These are phyloP conservation scores for Boletus patriciae DNA, from an alignment of 768 basidiomycete genomes.

Conservation along the genomic window DNA sequence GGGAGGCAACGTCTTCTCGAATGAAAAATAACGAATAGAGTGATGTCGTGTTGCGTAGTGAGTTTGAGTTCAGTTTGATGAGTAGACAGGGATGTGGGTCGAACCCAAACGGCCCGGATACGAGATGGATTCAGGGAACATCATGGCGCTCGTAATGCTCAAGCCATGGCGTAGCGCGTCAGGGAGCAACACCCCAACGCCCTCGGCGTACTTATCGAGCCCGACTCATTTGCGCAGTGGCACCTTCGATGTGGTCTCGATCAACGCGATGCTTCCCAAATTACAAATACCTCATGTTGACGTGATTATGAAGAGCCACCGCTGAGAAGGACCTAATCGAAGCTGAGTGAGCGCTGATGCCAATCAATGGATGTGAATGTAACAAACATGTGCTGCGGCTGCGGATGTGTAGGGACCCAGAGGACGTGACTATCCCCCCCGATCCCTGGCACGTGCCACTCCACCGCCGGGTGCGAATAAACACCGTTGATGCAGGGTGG, in stretches of 20 bases:
- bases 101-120: no score
- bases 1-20: neutral
- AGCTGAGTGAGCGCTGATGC: constrained; percentile 1
- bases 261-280: neutral
- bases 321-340: neutral
- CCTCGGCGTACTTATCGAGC: no score
- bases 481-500: neutral
- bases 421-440: neutral
- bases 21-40: neutral
- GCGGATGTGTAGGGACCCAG: constrained; percentile 11
- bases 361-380: neutral
- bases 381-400: constrained; percentile 1
- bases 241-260: neutral
- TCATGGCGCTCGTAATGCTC: neutral
- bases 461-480: neutral
- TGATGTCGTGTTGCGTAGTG: neutral
- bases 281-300: constrained; percentile 1
- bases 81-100: no score
- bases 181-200: no score
- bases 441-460: neutral
- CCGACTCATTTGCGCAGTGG: neutral
- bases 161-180: neutral
- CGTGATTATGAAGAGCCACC: neutral
- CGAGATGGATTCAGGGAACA: neutral
- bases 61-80: neutral